These are phyloP conservation scores for Hypomyces perniciosus DNA, from an alignment of 2,329 filamentous ascomycete genomes.

Conservation along the genomic window DNA sequence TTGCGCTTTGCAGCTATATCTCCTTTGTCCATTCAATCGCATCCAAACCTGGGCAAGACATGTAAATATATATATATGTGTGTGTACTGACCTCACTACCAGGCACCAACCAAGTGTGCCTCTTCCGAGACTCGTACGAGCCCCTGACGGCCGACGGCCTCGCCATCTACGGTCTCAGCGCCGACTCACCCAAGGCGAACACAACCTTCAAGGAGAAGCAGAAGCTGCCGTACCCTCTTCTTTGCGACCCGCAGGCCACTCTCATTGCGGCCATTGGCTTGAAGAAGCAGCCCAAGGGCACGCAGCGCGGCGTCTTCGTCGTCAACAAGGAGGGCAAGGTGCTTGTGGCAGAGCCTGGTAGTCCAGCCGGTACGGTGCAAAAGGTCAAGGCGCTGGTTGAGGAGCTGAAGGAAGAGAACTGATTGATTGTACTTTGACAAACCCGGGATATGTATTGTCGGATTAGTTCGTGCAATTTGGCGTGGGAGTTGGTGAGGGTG, in stretches of 20 bases:
- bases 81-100: conserved; percentile 8
- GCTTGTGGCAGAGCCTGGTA: conserved; percentile 65
- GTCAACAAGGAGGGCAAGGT: conserved; percentile 78
- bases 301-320: conserved; percentile 80
- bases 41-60: neutral
- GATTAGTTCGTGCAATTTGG: conserved; percentile 1
- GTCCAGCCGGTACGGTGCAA: conserved; percentile 71
- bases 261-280: conserved; percentile 85
- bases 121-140: conserved; percentile 82
- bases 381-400: conserved; percentile 68
- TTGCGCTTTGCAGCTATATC: neutral
- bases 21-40: neutral
- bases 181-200: conserved; percentile 85
- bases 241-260: conserved; percentile 71
- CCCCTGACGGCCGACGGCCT: conserved; percentile 72
- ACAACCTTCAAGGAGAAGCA: conserved; percentile 90
- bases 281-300: conserved; percentile 76
- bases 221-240: conserved; percentile 77
- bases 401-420: conserved; percentile 25
- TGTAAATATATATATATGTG: neutral
- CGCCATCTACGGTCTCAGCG: conserved; percentile 82
- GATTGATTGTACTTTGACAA: neutral
- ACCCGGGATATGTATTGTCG: neutral
- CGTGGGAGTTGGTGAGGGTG: conserved; percentile 12
- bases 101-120: conserved; percentile 91